phyloP scores from a whole-genome alignment of 2,329 filamentous ascomycete species.

The Gaeumannomyces tritici region DNA sequence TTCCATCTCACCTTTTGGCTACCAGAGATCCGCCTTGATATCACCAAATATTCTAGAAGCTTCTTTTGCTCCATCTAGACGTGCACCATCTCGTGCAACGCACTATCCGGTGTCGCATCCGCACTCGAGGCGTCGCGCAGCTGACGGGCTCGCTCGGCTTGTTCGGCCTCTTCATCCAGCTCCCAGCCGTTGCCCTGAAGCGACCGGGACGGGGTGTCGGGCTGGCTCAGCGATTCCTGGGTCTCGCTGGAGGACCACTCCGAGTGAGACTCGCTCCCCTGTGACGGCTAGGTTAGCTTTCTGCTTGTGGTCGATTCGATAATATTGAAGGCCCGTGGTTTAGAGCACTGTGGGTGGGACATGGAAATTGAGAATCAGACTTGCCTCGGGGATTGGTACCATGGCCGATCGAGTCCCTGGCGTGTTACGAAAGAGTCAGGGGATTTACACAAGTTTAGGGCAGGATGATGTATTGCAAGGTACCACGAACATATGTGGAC shows the following conservation, averaged over 20 bases:
- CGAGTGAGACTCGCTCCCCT: conserved; percentile 43
- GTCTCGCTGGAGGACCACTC: conserved; percentile 36
- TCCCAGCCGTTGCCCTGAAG: background rate
- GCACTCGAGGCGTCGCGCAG: too few species aligned
- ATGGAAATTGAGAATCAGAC: background rate
- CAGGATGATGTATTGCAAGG: too few species aligned
- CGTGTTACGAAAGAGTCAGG: background rate
- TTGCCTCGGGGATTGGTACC: conserved; percentile 54
- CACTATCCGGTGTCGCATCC: background rate
- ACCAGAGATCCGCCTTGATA: too few species aligned
- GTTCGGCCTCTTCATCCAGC: background rate
- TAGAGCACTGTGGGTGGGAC: too few species aligned
- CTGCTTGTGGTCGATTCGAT: too few species aligned
- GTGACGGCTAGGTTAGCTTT: background rate
- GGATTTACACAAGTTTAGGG: too few species aligned
- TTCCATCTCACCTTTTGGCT: background rate
- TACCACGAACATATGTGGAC: conserved; percentile 47
- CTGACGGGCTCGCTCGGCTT: background rate
- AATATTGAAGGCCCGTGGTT: too few species aligned
- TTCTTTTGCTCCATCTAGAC: background rate
- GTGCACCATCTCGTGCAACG: background rate
- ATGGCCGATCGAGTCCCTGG: conserved; percentile 50
- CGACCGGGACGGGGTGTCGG: conserved; percentile 9
- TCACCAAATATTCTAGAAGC: too few species aligned
- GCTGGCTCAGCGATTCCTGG: conserved; percentile 39